Evolutionary conservation across 192 early-diverging fungal genomes (phyloP).

Genomic region (Physocladia obscura): DNA sequence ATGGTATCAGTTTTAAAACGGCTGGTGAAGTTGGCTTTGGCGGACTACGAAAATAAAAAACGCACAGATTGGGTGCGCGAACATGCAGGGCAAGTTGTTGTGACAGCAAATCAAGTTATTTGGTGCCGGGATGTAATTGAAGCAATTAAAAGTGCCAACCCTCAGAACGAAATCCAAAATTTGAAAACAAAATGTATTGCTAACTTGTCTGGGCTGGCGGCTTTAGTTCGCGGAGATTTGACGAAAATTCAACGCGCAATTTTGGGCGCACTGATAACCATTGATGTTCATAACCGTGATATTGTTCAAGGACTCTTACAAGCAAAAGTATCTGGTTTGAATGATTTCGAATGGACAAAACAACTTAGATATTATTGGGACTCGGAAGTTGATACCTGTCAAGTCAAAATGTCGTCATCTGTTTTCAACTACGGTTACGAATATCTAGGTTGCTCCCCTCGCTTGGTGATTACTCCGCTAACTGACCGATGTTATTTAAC

Average conservation of each 20-base stretch:
- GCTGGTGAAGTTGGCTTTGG: constrained; percentile 52
- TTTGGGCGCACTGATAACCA: constrained; percentile 60
- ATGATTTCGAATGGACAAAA: constrained; percentile 65
- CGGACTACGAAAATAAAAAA: constrained; percentile 52
- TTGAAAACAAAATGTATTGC: constrained; percentile 49
- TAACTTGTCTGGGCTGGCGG: constrained; percentile 47
- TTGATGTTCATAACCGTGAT: constrained; percentile 64
- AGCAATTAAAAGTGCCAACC: constrained; percentile 43
- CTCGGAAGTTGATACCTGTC: constrained; percentile 55
- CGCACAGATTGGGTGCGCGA: constrained; percentile 55
- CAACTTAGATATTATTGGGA: constrained; percentile 64
- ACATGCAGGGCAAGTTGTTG: constrained; percentile 59
- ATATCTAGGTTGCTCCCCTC: constrained; percentile 61
- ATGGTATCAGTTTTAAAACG: constrained; percentile 54
- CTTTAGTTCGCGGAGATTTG: constrained; percentile 56
- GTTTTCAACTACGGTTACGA: constrained; percentile 62
- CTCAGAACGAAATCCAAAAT: constrained; percentile 33
- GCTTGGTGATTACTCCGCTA: constrained; percentile 60
- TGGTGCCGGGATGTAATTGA: constrained; percentile 55
- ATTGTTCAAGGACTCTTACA: constrained; percentile 52
- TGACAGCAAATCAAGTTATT: constrained; percentile 58
- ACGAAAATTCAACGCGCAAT: constrained; percentile 57
- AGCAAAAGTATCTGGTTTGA: constrained; percentile 41
- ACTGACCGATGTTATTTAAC: constrained; percentile 64
- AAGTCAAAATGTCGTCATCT: constrained; percentile 58